These are phyloP conservation scores for Psophocarpus tetragonolobus DNA, from an alignment of 306 rosid genomes.

Conservation along the genomic window DNA sequence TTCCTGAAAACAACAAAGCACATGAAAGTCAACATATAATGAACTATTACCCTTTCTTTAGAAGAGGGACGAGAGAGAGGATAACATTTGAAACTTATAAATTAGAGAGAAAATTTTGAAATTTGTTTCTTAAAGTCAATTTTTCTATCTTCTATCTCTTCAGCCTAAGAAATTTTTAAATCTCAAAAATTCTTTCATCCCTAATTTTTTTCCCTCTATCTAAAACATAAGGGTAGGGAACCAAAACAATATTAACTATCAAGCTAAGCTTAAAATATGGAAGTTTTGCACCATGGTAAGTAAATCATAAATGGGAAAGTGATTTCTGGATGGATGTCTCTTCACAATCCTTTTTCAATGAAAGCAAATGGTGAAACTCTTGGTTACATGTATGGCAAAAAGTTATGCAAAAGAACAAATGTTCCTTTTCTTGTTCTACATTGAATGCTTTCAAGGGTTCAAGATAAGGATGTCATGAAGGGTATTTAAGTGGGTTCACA, in stretches of 20 bases:
- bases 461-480: background rate
- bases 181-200: background rate
- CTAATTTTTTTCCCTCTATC: background rate
- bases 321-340: background rate
- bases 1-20: conserved; percentile 58
- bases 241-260: conserved; percentile 25
- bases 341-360: background rate
- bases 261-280: conserved; percentile 26
- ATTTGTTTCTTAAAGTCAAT: background rate
- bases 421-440: background rate
- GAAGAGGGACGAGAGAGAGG: background rate
- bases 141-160: background rate
- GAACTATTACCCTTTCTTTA: background rate
- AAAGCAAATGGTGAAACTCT: conserved; percentile 9
- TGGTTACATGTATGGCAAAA: conserved; percentile 9
- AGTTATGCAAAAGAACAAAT: background rate
- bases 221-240: background rate
- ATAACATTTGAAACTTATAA: background rate
- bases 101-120: background rate
- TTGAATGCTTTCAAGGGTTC: background rate
- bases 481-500: background rate
- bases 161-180: background rate
- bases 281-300: conserved; percentile 12
- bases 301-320: conserved; percentile 6
- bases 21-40: conserved; percentile 19